Conservation (phyloP, 129 eudicot species). For the Dittrichia graveolens region DNA sequence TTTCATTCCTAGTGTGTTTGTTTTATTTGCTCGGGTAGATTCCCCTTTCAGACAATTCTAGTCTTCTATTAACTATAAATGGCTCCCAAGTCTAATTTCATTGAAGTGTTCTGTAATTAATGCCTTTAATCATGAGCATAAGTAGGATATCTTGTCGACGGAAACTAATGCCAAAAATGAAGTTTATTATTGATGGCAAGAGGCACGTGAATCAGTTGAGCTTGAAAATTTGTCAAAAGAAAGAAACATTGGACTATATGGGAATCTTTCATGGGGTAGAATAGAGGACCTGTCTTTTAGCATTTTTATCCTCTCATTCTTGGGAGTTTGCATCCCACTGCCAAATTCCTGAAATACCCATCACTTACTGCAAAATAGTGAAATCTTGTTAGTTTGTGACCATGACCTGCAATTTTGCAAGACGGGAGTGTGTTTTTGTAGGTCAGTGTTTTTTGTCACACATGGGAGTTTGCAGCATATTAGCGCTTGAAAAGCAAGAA, state of each 20-base stretch:
- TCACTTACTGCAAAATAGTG: constrained; percentile 17
- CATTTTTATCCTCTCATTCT: constrained; percentile 9
- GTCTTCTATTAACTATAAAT: background rate
- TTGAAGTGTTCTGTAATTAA: background rate
- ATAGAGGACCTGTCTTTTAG: background rate
- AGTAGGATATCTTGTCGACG: background rate
- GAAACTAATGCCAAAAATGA: background rate
- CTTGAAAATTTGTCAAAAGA: background rate
- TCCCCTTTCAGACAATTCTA: background rate
- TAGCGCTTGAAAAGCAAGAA: background rate
- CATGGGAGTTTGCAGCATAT: background rate
- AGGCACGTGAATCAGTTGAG: background rate
- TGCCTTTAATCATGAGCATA: constrained; percentile 9
- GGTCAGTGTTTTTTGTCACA: background rate
- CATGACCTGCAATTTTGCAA: constrained; percentile 4
- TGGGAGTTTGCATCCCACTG: constrained; percentile 4
- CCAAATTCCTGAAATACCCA: constrained; percentile 8
- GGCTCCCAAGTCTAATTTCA: constrained; percentile 8
- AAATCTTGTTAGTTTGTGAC: constrained; percentile 11
- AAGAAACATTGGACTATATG: too few species aligned
- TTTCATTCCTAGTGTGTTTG: too few species aligned
- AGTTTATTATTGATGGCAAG: background rate
- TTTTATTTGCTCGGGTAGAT: background rate
- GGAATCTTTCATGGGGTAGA: constrained; percentile 6
- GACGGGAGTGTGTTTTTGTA: background rate